Evolutionary conservation across 345 rosid species (phyloP).

Genomic region (Xanthoceras sorbifolium): DNA sequence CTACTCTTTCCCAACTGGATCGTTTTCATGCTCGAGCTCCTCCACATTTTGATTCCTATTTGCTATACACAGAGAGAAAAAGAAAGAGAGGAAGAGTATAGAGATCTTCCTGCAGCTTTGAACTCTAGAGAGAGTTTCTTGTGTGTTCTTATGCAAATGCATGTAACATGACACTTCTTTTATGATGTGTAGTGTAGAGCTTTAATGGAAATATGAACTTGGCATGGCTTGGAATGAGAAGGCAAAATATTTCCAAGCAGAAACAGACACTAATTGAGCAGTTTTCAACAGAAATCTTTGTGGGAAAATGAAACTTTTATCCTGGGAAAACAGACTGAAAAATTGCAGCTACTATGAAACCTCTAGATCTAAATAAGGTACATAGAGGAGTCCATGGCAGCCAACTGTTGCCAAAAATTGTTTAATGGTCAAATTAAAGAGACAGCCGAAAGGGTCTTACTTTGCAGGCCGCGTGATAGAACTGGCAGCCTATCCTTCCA

Average conservation of each 20-base stretch:
- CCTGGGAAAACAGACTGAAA: not conserved
- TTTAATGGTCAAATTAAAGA: not conserved
- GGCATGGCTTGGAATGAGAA: not conserved
- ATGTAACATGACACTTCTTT: not conserved
- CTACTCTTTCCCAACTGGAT: constrained; percentile 23
- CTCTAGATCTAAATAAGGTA: not conserved
- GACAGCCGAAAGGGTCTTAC: constrained; percentile 14
- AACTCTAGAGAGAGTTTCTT: not conserved
- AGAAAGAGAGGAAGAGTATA: too few relatives aligned
- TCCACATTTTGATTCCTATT: constrained; percentile 28
- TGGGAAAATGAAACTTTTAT: not conserved
- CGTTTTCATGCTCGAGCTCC: constrained; percentile 16
- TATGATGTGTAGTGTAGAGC: not conserved
- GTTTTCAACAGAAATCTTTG: not conserved
- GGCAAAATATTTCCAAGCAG: not conserved
- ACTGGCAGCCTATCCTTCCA: not conserved
- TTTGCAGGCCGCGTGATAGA: constrained; percentile 5
- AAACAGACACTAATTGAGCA: not conserved
- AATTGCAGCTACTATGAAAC: not conserved
- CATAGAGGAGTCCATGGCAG: not conserved
- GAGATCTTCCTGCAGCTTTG: not conserved
- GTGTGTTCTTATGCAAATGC: not conserved
- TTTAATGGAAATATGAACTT: not conserved
- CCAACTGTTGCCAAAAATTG: not conserved
- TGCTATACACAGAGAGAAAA: not conserved